Evolutionary conservation across 2,329 filamentous ascomycete genomes (phyloP).

Genomic region (Alternaria triticina): DNA sequence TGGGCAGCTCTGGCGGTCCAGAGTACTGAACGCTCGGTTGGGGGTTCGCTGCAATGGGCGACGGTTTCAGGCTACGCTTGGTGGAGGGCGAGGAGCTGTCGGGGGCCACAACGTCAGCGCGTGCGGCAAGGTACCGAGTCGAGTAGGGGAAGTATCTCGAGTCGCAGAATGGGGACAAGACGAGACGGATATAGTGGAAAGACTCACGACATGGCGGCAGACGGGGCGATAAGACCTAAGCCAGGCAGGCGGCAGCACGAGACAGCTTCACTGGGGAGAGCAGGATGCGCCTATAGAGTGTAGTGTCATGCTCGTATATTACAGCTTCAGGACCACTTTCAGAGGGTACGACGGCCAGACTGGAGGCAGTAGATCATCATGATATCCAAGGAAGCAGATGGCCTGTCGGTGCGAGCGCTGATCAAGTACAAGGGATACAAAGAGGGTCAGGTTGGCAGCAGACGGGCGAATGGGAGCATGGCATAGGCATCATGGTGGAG

Average conservation of each 20-base stretch:
- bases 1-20: constrained; percentile 33
- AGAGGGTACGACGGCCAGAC: constrained; percentile 39
- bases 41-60: constrained; percentile 45
- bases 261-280: constrained; percentile 39
- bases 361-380: constrained; percentile 47
- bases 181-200: constrained; percentile 25
- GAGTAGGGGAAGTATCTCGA: background rate
- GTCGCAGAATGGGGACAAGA: constrained; percentile 9
- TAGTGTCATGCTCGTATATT: constrained; percentile 45
- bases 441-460: constrained; percentile 44
- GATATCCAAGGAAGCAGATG: constrained; percentile 47
- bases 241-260: constrained; percentile 29
- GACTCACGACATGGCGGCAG: constrained; percentile 49
- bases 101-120: constrained; percentile 40
- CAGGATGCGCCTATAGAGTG: constrained; percentile 30
- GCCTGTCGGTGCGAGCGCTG: constrained; percentile 43
- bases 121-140: constrained; percentile 11
- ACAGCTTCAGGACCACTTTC: constrained; percentile 36
- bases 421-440: constrained; percentile 51
- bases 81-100: constrained; percentile 51
- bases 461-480: constrained; percentile 43
- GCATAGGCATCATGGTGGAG: constrained; percentile 37
- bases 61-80: constrained; percentile 54
- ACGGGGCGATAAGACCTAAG: constrained; percentile 26
- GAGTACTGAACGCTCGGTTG: constrained; percentile 30